Conservation (phyloP, 2,329 filamentous ascomycete species). For the Aspergillus bombycis region DNA sequence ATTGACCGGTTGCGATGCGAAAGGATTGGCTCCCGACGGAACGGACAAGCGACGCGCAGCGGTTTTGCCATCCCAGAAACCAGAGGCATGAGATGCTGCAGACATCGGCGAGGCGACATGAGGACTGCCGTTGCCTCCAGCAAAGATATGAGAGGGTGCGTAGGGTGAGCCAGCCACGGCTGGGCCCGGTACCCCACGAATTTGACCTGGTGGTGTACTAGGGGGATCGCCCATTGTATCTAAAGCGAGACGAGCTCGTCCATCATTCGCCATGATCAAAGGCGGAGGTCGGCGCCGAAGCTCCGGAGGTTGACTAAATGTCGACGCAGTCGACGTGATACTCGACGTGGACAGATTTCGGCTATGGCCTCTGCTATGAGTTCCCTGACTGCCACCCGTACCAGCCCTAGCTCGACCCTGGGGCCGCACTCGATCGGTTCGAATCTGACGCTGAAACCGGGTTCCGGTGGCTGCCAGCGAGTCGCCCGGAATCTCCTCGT, state of each 20-base stretch:
- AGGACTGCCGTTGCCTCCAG: conserved; percentile 71
- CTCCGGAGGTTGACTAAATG: conserved; percentile 65
- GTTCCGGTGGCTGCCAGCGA: conserved; percentile 92
- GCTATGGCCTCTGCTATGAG: conserved; percentile 76
- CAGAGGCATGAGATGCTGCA: conserved; percentile 69
- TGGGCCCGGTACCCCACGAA: conserved; percentile 65
- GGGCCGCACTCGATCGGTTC: conserved; percentile 80
- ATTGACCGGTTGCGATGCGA: conserved; percentile 65
- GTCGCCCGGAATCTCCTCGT: conserved; percentile 93
- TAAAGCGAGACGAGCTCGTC: conserved; percentile 48
- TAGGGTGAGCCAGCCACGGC: conserved; percentile 78
- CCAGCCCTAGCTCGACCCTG: conserved; percentile 75
- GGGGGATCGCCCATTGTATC: conserved; percentile 67
- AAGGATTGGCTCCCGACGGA: conserved; percentile 74
- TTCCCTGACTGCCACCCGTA: conserved; percentile 72
- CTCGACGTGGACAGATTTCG: conserved; percentile 86
- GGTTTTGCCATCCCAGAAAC: conserved; percentile 71
- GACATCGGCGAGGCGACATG: conserved; percentile 78
- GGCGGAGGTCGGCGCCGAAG: conserved; percentile 75
- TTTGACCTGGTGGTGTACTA: conserved; percentile 65
- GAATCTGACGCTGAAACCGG: conserved; percentile 86
- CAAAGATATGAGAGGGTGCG: conserved; percentile 80
- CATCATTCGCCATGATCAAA: conserved; percentile 78
- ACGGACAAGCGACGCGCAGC: conserved; percentile 79
- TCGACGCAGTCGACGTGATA: conserved; percentile 74